These are phyloP conservation scores for Persicaria tinctoria DNA, from an alignment of 148 eudicot genomes.

Conservation along the genomic window DNA sequence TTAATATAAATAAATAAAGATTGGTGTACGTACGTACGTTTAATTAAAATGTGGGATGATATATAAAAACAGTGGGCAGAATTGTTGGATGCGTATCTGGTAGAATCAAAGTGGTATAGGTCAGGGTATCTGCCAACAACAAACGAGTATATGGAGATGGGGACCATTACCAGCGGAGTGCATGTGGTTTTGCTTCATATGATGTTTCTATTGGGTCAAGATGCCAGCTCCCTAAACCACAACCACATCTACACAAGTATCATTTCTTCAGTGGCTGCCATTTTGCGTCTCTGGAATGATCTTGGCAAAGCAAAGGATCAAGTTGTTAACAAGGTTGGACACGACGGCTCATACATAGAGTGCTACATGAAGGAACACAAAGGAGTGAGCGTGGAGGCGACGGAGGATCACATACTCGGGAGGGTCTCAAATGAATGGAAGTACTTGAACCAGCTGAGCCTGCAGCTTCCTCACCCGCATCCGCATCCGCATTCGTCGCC, in stretches of 20 bases:
- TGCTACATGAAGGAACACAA: slow-evolving; percentile 8
- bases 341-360: slow-evolving; percentile 4
- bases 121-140: slow-evolving; percentile 1
- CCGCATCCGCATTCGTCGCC: neutral
- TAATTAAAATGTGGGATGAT: neutral
- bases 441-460: neutral
- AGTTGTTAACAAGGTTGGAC: neutral
- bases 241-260: neutral
- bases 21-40: neutral
- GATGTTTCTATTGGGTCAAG: slow-evolving; percentile 9
- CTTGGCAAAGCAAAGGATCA: slow-evolving; percentile 6
- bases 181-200: neutral
- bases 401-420: neutral
- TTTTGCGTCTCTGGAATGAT: slow-evolving; percentile 6
- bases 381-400: neutral
- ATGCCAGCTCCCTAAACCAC: too few species aligned
- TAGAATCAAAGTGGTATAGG: neutral
- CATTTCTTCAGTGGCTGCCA: neutral
- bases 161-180: neutral
- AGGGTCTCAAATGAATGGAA: slow-evolving; percentile 2
- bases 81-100: neutral
- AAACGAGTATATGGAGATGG: neutral
- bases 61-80: slow-evolving; percentile 1
- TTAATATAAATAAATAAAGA: too few species aligned
- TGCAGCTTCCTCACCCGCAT: neutral